phyloP scores from a whole-genome alignment of 371 early-diverging fungal species.

The Rhizopus stolonifer region DNA sequence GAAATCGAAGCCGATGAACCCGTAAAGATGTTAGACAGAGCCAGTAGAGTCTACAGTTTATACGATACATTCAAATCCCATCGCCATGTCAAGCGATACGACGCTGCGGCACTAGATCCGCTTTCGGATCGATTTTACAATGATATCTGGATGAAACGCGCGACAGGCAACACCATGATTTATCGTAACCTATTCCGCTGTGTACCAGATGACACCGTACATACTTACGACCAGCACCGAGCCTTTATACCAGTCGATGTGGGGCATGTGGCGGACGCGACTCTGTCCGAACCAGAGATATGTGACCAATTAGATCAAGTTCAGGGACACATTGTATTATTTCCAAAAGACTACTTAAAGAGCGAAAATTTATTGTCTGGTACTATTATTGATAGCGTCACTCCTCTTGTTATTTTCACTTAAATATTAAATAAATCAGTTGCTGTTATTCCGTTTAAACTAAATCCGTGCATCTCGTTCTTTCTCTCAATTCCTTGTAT shows the following conservation, averaged over 20 bases:
- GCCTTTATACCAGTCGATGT: constrained; percentile 55
- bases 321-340: constrained; percentile 69
- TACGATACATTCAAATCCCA: constrained; percentile 33
- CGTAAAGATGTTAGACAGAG: constrained; percentile 38
- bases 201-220: constrained; percentile 82
- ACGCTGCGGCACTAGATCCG: constrained; percentile 72
- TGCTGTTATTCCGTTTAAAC: constrained; percentile 38
- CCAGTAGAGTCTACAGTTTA: constrained; percentile 37
- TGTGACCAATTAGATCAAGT: constrained; percentile 42
- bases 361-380: constrained; percentile 68
- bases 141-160: constrained; percentile 64
- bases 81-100: constrained; percentile 22
- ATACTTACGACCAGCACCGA: constrained; percentile 60
- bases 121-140: constrained; percentile 64
- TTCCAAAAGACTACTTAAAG: constrained; percentile 75
- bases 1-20: constrained; percentile 34
- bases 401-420: constrained; percentile 63
- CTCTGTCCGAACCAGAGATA: constrained; percentile 32
- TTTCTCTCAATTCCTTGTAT: constrained; percentile 52
- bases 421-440: constrained; percentile 43
- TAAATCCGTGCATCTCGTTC: constrained; percentile 45
- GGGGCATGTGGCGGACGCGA: constrained; percentile 59
- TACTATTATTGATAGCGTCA: constrained; percentile 52
- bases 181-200: constrained; percentile 82
- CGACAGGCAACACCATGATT: constrained; percentile 66